A percentile compares a stretch with the other conserved stretches of the same genome.
phyloP scores from a whole-genome alignment of 306 rosid genomes.

The Glycine soja region DNA sequence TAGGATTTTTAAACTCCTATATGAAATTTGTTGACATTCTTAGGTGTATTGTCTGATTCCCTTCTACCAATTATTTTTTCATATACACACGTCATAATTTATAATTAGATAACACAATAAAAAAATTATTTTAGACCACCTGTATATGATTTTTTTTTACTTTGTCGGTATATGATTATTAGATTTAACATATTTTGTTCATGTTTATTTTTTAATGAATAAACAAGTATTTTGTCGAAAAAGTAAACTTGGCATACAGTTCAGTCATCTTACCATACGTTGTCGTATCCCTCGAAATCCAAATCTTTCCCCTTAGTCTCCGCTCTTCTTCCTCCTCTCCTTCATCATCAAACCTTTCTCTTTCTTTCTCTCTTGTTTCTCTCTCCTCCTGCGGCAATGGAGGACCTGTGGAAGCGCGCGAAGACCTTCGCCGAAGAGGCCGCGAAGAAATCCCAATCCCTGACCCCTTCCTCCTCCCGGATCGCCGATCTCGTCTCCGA shows the following conservation, averaged over 20 bases:
- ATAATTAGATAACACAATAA: no score
- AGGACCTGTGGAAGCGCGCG: constrained; percentile 89
- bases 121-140: no score
- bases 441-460: constrained; percentile 77
- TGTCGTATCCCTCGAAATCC: neutral
- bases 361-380: neutral
- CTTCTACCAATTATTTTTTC: no score
- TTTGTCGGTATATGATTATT: no score
- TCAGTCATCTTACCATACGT: neutral
- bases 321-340: neutral
- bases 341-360: neutral
- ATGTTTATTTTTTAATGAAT: no score
- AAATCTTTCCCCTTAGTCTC: neutral
- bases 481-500: constrained; percentile 93
- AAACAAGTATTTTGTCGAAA: neutral
- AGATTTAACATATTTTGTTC: no score
- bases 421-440: constrained; percentile 93
- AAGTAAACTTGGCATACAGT: neutral
- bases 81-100: no score
- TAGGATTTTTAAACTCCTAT: no score
- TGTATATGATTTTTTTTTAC: no score
- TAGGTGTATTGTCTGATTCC: no score
- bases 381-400: constrained; percentile 59
- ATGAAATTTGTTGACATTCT: no score
- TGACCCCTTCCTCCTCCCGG: constrained; percentile 65